Conservation (phyloP, 2,329 filamentous ascomycete genomes). For the Aureobasidium pullulans region DNA sequence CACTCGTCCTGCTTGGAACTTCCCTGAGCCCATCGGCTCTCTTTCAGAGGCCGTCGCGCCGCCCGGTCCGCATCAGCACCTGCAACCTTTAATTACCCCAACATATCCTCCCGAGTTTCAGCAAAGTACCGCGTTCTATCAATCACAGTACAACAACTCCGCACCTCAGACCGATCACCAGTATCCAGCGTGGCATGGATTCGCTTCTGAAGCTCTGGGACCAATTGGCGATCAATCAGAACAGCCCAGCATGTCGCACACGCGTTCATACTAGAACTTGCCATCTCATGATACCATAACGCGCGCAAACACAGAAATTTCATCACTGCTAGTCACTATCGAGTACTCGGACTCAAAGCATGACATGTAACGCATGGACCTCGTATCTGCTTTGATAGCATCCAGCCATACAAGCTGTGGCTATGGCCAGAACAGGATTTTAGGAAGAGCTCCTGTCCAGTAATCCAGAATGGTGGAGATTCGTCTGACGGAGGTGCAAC, state of each 20-base stretch:
- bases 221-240: background rate
- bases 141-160: background rate
- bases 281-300: too few species aligned
- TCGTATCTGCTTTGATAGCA: too few species aligned
- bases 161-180: background rate
- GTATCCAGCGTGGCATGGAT: slow-evolving; percentile 4
- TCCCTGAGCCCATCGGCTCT: background rate
- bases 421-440: too few species aligned
- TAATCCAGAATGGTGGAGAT: too few species aligned
- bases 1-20: background rate
- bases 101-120: slow-evolving; percentile 12
- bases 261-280: background rate
- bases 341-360: too few species aligned
- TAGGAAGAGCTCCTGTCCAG: too few species aligned
- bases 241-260: background rate
- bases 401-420: too few species aligned
- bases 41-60: background rate
- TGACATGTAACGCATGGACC: too few species aligned
- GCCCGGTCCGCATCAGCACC: background rate
- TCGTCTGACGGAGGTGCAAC: background rate
- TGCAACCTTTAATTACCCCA: slow-evolving; percentile 6
- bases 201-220: background rate
- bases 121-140: slow-evolving; percentile 6
- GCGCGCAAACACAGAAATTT: too few species aligned
- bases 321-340: too few species aligned